phyloP scores from a whole-genome alignment of 1,284 basidiomycete species.

The Ustilago lituana region DNA sequence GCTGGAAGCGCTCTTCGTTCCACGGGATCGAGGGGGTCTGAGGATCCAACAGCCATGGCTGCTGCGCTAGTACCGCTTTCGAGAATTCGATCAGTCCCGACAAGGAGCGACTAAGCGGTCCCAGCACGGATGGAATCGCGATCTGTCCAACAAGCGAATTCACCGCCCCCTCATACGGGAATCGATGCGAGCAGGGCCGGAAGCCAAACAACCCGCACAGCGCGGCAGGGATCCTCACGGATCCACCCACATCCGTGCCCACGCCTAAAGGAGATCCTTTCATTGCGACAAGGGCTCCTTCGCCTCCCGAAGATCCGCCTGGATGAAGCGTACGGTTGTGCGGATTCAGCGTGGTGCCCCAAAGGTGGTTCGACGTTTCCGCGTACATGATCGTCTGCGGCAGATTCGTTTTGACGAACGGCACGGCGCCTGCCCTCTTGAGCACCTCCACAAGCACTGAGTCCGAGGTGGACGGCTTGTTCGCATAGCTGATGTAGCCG shows the following conservation, averaged over 20 bases:
- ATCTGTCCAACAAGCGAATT: constrained; percentile 72
- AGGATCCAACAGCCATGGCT: constrained; percentile 79
- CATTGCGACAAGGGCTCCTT: constrained; percentile 74
- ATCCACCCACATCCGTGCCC: constrained; percentile 78
- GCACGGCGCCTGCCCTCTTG: constrained; percentile 74
- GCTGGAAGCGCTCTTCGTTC: constrained; percentile 74
- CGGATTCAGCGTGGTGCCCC: constrained; percentile 77
- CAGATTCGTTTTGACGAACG: constrained; percentile 76
- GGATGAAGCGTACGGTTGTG: constrained; percentile 70
- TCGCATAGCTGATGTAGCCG: constrained; percentile 74
- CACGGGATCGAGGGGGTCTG: constrained; percentile 74
- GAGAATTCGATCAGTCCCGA: constrained; percentile 75
- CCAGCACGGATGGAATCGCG: constrained; percentile 76
- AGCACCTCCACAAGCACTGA: constrained; percentile 65
- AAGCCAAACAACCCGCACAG: constrained; percentile 77
- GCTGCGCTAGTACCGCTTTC: constrained; percentile 72
- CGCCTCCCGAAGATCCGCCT: constrained; percentile 76
- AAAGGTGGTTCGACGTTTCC: constrained; percentile 71
- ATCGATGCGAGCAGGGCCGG: constrained; percentile 76
- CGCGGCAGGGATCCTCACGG: constrained; percentile 74
- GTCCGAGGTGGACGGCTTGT: constrained; percentile 32
- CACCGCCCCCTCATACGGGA: constrained; percentile 75
- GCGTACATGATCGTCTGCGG: constrained; percentile 53
- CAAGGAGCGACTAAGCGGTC: constrained; percentile 75
- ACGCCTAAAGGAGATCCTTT: constrained; percentile 73